Conservation (phyloP, 2,329 filamentous ascomycete species). For the Blastomyces parvus region DNA sequence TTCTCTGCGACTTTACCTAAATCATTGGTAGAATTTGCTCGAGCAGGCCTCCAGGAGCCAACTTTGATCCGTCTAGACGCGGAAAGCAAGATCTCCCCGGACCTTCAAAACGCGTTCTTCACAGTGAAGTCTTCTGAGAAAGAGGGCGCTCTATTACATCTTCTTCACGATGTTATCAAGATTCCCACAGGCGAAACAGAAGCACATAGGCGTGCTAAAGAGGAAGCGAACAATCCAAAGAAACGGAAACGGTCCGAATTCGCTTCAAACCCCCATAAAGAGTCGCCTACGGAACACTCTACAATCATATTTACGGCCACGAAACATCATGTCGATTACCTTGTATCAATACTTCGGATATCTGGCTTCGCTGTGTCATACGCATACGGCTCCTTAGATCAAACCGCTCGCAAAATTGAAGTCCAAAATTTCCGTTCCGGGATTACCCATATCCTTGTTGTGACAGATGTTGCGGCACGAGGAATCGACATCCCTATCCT, state of each 20-base stretch:
- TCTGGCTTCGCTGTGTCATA: slow-evolving; percentile 86
- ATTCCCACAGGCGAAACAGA: slow-evolving; percentile 63
- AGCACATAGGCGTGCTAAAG: slow-evolving; percentile 37
- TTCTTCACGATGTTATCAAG: slow-evolving; percentile 85
- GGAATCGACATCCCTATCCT: slow-evolving; percentile 96
- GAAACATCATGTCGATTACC: slow-evolving; percentile 95
- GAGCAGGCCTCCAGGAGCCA: slow-evolving; percentile 86
- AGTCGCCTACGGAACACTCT: slow-evolving; percentile 76
- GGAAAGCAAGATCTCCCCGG: slow-evolving; percentile 91
- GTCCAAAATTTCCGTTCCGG: slow-evolving; percentile 83
- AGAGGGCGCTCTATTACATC: slow-evolving; percentile 80
- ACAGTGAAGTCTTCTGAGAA: slow-evolving; percentile 86
- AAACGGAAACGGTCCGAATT: slow-evolving; percentile 43
- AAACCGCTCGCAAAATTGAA: slow-evolving; percentile 83
- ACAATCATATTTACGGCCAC: slow-evolving; percentile 93
- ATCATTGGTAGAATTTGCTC: slow-evolving; percentile 88
- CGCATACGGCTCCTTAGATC: slow-evolving; percentile 88
- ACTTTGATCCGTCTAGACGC: slow-evolving; percentile 82
- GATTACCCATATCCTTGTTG: slow-evolving; percentile 79
- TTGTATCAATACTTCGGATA: slow-evolving; percentile 66
- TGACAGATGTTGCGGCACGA: slow-evolving; percentile 91
- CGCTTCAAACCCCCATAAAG: slow-evolving; percentile 45
- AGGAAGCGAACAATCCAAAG: slow-evolving; percentile 36
- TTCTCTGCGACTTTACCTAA: slow-evolving; percentile 95
- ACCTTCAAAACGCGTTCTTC: slow-evolving; percentile 93